Base-by-base conservation (phyloP, 192 early-diverging fungal genomes). In the Haplosporangium gracile region DNA sequence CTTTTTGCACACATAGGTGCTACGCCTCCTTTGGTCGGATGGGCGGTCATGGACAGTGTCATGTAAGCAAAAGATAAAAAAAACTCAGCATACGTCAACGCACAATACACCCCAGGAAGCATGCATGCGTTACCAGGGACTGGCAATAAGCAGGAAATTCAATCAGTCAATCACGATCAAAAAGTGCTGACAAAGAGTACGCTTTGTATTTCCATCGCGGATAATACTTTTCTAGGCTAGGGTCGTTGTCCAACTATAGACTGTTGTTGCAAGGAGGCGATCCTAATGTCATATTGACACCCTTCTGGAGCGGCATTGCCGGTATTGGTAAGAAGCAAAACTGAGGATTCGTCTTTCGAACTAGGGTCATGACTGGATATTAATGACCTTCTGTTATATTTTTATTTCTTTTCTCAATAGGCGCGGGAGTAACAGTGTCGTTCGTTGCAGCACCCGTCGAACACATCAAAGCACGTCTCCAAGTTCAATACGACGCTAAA, bases 21-120 rank as follows among this genome's bases (percentile, higher is more conserved):
- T 20, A 97, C 96, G 32, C 96, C 97, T 15, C 97, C 97, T 26
- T 85, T 99, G 65, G 81, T 99, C 69, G 97, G 97, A 18, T 99
- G 97, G 97, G 93, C 94, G 3, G 89, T 96, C 70, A 97, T 98
- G 96, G 97, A 98, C 68, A 92, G 92, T 80, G 83, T 92, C 45
- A 92, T 92, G 92, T 92, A 89, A 88, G 87, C 36, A 32, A 32
- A 74, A 55, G 20, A 6, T 8, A 13, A 4, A n/a, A n/a, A 5
- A 60, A 68, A 5, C 1, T 10, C 38, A 32, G 39, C 5, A 38
- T 9, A 26, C n/a, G 20, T 53, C 18, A 11, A 10, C 13, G 36
- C 36, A 13, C 49, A 51, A 51, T 51, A 51, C 18, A 20, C 15
- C 9, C 20, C 16, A 51, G 49, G 49, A 51, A 20, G 49, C 49